Evolutionary conservation across 139 green algal genomes (phyloP), one percentile per base, ranked within the genome.

Genomic region (Micractinium sp.): DNA sequence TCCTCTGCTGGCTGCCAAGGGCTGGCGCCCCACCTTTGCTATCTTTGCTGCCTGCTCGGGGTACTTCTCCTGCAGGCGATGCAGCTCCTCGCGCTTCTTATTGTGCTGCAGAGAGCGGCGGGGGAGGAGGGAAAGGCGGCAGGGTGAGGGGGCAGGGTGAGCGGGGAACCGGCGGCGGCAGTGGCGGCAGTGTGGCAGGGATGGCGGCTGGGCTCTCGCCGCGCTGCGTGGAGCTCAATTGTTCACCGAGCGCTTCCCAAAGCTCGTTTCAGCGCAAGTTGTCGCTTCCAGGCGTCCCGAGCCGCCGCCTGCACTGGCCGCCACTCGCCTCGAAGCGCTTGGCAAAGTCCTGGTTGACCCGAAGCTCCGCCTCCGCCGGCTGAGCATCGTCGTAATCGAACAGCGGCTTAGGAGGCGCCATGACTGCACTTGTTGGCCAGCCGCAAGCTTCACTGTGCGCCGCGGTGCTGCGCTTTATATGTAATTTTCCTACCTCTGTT

Each of bases 21-120:
- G n/a, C n/a, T 23, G 13, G 56, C 23, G 60, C 35, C 35, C 0
- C 71, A 78, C 63, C 82, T 35, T 18, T 13, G 35, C 63, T 25
- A 96, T 69, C 76, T 89, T 91, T n/a, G 91, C 93, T 16, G 94
- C 95, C 56, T 95, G 74, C 84, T 97, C 91, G 13, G 95, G 95
- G 85, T 98, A 94, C 92, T 97, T 97, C 39, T 94, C 94, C 89
- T 97, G 92, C 31, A 98, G 90, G 0, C 95, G 82, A 39, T 98
- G 96, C n/a, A 96, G 91, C 92, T 98, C 95, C 85, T 96, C 93
- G 1, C 96, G 93, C 81, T 93, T 91, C 90, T 97, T 96, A 91
- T 98, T 98, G 91, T 98, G 93, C 95, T 98, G 93, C 90, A 89
- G 20, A 60, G n/a, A 67, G n/a, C 29, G 63, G 12, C 27, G 38